Evolutionary conservation across 2,329 filamentous ascomycete genomes (phyloP).

Genomic region (Albophoma yamanashiensis): DNA sequence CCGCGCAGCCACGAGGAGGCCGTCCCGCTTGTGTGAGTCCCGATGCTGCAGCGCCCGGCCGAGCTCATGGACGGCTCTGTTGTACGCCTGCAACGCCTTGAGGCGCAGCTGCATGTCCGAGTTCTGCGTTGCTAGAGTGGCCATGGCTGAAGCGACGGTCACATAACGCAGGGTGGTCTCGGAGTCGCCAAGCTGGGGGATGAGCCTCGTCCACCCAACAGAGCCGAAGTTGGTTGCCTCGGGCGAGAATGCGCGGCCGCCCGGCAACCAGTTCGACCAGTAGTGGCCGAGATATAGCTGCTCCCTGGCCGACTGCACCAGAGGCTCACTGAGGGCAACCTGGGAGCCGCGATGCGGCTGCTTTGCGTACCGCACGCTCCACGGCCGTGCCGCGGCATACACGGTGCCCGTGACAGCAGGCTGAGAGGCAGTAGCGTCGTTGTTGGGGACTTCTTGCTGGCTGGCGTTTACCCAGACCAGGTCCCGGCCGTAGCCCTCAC

Average conservation of each 20-base stretch:
- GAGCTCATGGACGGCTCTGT: background rate
- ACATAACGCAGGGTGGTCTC: background rate
- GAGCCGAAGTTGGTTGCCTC: background rate
- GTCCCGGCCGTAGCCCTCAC: background rate
- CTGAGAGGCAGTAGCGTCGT: background rate
- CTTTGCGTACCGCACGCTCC: background rate
- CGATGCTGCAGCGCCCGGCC: background rate
- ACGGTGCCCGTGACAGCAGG: background rate
- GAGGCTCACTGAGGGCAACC: background rate
- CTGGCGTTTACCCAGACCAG: background rate
- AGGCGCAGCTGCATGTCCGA: background rate
- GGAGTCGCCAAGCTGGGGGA: background rate
- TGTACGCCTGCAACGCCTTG: background rate
- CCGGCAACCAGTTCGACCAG: background rate
- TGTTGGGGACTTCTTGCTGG: background rate
- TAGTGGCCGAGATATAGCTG: background rate
- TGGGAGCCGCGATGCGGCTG: background rate
- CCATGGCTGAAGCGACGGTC: background rate
- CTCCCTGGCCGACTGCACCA: background rate
- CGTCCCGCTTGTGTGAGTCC: background rate
- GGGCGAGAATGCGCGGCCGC: background rate
- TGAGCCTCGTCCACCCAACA: background rate
- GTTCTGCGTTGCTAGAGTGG: background rate
- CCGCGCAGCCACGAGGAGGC: background rate
- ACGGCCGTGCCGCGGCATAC: background rate